Percentiles rank a stretch among this genome's conserved stretches.
Evolutionary conservation across 305 asterid species (phyloP).

Genomic region (Fraxinus velutina): DNA sequence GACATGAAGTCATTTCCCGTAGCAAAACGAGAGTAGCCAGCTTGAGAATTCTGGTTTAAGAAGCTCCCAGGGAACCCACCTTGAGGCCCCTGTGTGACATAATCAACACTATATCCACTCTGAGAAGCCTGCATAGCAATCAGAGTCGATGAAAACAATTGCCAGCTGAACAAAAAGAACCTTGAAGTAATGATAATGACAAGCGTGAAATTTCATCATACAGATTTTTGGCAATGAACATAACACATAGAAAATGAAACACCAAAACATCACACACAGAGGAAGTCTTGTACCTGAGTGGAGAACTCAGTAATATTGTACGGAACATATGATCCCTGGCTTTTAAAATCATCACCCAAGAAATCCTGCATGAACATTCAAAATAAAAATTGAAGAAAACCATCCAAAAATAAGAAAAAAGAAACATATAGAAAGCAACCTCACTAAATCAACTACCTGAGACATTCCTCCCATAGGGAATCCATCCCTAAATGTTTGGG

Average conservation of each 20-base stretch:
- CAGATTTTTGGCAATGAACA: background rate
- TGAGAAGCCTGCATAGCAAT: constrained; percentile 69
- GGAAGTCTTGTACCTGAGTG: constrained; percentile 58
- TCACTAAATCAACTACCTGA: constrained; percentile 49
- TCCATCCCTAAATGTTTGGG: constrained; percentile 80
- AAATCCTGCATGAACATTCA: constrained; percentile 58
- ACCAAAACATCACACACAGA: background rate
- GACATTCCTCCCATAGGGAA: constrained; percentile 91
- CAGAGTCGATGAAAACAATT: constrained; percentile 13
- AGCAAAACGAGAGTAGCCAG: constrained; percentile 87
- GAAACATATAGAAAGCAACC: background rate
- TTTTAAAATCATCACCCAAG: constrained; percentile 91
- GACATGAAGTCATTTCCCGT: constrained; percentile 97
- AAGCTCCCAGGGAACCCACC: constrained; percentile 85
- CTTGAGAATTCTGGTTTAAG: constrained; percentile 79
- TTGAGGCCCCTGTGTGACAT: constrained; percentile 76
- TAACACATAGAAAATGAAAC: background rate
- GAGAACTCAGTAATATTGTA: constrained; percentile 82
- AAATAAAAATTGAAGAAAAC: constrained; percentile 18
- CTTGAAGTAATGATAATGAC: background rate
- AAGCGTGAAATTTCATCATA: background rate
- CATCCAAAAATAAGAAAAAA: background rate
- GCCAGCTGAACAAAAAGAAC: constrained; percentile 12
- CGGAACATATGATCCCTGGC: constrained; percentile 98
- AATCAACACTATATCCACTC: constrained; percentile 83